phyloP scores from a whole-genome alignment of 2,329 filamentous ascomycete species.

The Penicillium verrucosum region DNA sequence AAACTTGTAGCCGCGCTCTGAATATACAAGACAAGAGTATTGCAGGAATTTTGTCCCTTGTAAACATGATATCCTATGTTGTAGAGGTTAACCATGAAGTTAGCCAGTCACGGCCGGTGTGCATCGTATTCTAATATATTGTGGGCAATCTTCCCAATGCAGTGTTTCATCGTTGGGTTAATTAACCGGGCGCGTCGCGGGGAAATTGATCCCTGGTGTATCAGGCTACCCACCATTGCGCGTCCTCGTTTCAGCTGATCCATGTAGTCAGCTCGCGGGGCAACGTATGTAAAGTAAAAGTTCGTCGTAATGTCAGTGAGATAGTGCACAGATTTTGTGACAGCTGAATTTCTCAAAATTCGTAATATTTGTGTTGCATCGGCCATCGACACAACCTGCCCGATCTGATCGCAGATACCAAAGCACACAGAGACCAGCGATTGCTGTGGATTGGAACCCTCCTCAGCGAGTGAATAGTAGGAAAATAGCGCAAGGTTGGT shows the following conservation, averaged over 20 bases:
- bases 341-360: neutral
- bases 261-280: neutral
- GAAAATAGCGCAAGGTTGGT: neutral
- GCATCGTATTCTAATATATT: neutral
- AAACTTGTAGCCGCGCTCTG: neutral
- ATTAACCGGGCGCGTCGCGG: neutral
- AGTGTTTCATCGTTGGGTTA: neutral
- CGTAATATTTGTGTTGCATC: neutral
- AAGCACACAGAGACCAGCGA: neutral
- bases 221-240: neutral
- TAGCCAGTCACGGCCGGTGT: neutral
- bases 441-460: neutral
- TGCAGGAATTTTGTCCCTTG: neutral
- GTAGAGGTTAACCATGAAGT: neutral
- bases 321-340: neutral
- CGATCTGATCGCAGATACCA: neutral
- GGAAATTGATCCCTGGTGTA: neutral
- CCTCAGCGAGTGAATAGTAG: neutral
- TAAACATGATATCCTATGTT: neutral
- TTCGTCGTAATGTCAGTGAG: neutral
- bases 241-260: constrained; percentile 1
- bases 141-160: no score
- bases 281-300: neutral
- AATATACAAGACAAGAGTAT: neutral
- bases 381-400: neutral